Evolutionary conservation across 495 filamentous ascomycete genomes (phyloP), one percentile per base, ranked within the genome.

Genomic region (Penicillium waksmanii): DNA sequence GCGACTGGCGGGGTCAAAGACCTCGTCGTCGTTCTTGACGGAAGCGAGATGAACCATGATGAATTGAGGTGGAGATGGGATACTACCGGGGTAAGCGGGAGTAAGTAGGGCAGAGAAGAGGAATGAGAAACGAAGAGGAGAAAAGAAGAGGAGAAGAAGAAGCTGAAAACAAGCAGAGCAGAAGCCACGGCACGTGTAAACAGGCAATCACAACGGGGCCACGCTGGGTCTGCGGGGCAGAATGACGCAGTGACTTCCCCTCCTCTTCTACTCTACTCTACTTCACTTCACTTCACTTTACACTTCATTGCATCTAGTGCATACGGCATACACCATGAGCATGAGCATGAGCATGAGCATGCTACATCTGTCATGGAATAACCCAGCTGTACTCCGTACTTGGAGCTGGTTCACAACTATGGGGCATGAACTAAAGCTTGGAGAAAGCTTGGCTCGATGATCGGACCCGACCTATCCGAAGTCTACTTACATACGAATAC

Each of bases 41-140:
- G 59, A 27, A 34, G 73, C 68, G 36, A 78, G 75, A 64, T 76
- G 73, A 51, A 78, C 74, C 75, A 77, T 76, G 53, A 52, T 70
- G 42, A n/a, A 47, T 53, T 17, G 11, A 6, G 15, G 12, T 13
- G 36, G 12, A 10, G 36, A 38, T 38, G 11, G 11, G 15, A 9
- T 38, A 38, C 11, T n/a, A 13, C 9, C 15, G 36, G 36, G 31
- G 47, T 12, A 11, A 48, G 13, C 17, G 27, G 44, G 15, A 55
- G 34, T 54, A 19, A 9, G 27, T 25, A 5, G 33, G 51, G 18
- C n/a, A 2, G 15, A 50, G 51, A 43, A 40, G 15, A 31, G 42
- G 42, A 54, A 42, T 27, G 46, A 31, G 42, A n/a, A 50, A 33
- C 23, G 46, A 35, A 25, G 15, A 17, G 19, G 44, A 33, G 25